These are phyloP conservation scores for Penicillium dipodomyicola DNA, from an alignment of 495 filamentous ascomycete species.

Conservation along the genomic window DNA sequence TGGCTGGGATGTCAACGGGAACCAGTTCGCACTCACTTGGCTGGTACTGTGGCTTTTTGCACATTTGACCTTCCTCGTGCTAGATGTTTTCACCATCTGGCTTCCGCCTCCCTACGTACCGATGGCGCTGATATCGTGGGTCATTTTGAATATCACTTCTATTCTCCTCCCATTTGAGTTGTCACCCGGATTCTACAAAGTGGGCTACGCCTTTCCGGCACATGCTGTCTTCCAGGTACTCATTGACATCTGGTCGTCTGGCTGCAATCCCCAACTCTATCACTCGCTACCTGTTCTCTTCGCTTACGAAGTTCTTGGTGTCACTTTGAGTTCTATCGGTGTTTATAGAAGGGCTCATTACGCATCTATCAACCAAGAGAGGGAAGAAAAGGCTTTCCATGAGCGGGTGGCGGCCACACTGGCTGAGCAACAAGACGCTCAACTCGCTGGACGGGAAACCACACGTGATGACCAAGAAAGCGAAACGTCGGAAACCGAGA, in stretches of 20 bases:
- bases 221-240: slow-evolving; percentile 45
- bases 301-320: slow-evolving; percentile 34
- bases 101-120: slow-evolving; percentile 42
- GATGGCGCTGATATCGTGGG: slow-evolving; percentile 49
- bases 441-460: not conserved
- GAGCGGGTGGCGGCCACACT: slow-evolving; percentile 31
- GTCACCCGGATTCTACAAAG: slow-evolving; percentile 45
- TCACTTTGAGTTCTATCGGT: slow-evolving; percentile 32
- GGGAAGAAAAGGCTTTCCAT: slow-evolving; percentile 24
- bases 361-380: slow-evolving; percentile 36
- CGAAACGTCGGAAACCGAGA: slow-evolving; percentile 2
- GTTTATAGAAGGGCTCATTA: slow-evolving; percentile 42
- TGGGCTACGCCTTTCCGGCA: slow-evolving; percentile 47
- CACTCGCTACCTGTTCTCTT: slow-evolving; percentile 47
- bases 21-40: slow-evolving; percentile 50
- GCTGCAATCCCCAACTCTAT: slow-evolving; percentile 45
- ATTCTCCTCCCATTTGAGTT: slow-evolving; percentile 50
- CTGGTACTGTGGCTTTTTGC: slow-evolving; percentile 50
- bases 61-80: slow-evolving; percentile 48
- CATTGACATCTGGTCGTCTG: slow-evolving; percentile 48
- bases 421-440: slow-evolving; percentile 4
- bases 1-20: slow-evolving; percentile 46
- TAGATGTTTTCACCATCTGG: slow-evolving; percentile 50
- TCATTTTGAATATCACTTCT: slow-evolving; percentile 46
- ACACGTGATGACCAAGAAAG: not conserved